Evolutionary conservation across 1,139 yeast genomes (phyloP), one percentile per base, ranked within the genome.

Genomic region (Yamadazyma spencermartinsiae): DNA sequence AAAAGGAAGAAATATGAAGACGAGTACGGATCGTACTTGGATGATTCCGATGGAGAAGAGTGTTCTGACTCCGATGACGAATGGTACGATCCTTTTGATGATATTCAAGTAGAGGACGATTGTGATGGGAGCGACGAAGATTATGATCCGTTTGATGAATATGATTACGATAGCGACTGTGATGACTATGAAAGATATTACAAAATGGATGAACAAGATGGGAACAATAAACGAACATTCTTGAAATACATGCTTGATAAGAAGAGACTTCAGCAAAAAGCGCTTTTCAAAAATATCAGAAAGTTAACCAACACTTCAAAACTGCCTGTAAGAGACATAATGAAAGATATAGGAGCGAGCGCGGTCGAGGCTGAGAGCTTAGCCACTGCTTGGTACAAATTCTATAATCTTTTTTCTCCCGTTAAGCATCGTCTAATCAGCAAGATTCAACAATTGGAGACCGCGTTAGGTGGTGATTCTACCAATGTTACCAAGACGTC

Each of bases 321-420:
- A 20, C 36, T 25, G 9, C 43, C 43, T 3, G 24, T 44, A 10
- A 27, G 31, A 18, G 36, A 17, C 5, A 31, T 44, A 32, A 34
- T 40, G 7, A 20, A 27, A 4, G 37, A 32, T 13, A 6, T 40
- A 4, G 44, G 41, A 10, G 31, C 34, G n/a, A 18, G 34, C 14
- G 11, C 13, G 4, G 11, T 14, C 2, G 31, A 43, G 14, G 28
- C 37, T 8, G 27, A 35, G 12, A 33, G 29, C 4, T 13, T 45
- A 4, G 28, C 33, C 9, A 31, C 18, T 14, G 36, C 38, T 5
- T 39, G 42, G 43, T 15, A 30, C 15, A 21, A 25, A 3, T 31
- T 43, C 23, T 43, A 39, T 33, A 36, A 41, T 3, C 15, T 43
- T 12, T 30, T 43, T 24, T 27, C 38, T 11, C 43, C 43, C 4